Evolutionary conservation across 495 filamentous ascomycete species (phyloP), one percentile per base, ranked within the genome.

Genomic region (Daldinia concentrica): DNA sequence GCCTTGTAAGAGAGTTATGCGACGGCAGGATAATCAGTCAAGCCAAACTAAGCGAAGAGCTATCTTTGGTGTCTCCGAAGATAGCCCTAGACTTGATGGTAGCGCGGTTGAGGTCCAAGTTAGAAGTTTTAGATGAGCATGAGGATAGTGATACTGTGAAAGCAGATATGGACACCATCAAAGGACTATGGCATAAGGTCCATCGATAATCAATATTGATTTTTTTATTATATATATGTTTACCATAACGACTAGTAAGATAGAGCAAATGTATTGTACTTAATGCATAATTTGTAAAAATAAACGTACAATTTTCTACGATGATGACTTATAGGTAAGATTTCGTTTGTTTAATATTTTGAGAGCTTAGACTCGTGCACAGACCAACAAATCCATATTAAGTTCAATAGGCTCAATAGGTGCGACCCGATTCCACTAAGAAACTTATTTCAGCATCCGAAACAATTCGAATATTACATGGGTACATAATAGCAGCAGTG

Each of bases 81-180:
- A 65, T 76, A 27, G 70, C 67, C 12, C 45, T 73, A 17, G 64
- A 71, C 19, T 71, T 76, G 1, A 68, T 76, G 61, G 58, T 74
- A 22, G 71, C 71, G 30, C 60, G 66, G 7, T 9, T 72, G 22
- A 69, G 51, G 54, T 70, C 66, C 14, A 72, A 67, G 56, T 43
- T 74, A 14, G 72, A 76, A n/a, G 24, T 19, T 17, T 54, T 45
- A 43, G 43, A 64, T 32, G 63, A 68, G 63, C 69, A 68, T 14
- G 65, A 72, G 22, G 48, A 70, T 5, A 71, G 57, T 26, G 66
- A 74, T 24, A 36, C 24, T n/a, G 56, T 76, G 4, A 51, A 72
- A 37, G 71, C 43, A 17, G 59, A 72, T 24, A 36, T 70, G 27
- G 56, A 65, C 22, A 30, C 34, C 14, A 74, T 72, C 17, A 67